phyloP scores from a whole-genome alignment of 2,329 filamentous ascomycete species.

The Phyllosticta citribraziliensis region DNA sequence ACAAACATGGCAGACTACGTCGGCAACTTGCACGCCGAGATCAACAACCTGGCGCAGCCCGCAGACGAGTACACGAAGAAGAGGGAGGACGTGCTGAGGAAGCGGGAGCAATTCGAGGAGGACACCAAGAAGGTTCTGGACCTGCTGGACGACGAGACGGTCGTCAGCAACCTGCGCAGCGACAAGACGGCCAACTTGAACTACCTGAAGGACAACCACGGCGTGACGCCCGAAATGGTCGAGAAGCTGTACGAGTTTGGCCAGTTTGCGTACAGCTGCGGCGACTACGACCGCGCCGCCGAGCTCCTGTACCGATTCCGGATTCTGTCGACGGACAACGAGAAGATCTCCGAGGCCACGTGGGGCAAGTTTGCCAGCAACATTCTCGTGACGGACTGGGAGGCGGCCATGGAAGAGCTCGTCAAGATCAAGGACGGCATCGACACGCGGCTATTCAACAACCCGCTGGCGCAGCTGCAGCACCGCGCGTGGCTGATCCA shows the following conservation, averaged over 20 bases:
- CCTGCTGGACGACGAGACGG: conserved; percentile 77
- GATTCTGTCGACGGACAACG: conserved; percentile 94
- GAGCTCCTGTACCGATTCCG: conserved; percentile 97
- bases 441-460: conserved; percentile 91
- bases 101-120: conserved; percentile 74
- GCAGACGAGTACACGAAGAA: conserved; percentile 82
- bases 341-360: conserved; percentile 89
- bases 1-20: conserved; percentile 99
- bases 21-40: conserved; percentile 79
- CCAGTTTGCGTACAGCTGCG: conserved; percentile 96
- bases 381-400: conserved; percentile 93
- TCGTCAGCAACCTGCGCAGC: conserved; percentile 80
- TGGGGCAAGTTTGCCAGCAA: conserved; percentile 98
- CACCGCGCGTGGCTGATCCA: conserved; percentile 96
- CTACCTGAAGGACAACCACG: conserved; percentile 93
- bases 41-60: conserved; percentile 67
- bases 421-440: conserved; percentile 61
- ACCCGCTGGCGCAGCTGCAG: conserved; percentile 87
- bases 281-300: conserved; percentile 80
- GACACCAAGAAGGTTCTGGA: conserved; percentile 83
- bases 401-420: conserved; percentile 62
- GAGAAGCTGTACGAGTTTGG: conserved; percentile 92
- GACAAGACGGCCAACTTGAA: conserved; percentile 99
- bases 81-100: conserved; percentile 76
- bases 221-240: conserved; percentile 90